Base-by-base conservation (phyloP, 2,329 filamentous ascomycete genomes). In the Trichoderma simmonsii region DNA sequence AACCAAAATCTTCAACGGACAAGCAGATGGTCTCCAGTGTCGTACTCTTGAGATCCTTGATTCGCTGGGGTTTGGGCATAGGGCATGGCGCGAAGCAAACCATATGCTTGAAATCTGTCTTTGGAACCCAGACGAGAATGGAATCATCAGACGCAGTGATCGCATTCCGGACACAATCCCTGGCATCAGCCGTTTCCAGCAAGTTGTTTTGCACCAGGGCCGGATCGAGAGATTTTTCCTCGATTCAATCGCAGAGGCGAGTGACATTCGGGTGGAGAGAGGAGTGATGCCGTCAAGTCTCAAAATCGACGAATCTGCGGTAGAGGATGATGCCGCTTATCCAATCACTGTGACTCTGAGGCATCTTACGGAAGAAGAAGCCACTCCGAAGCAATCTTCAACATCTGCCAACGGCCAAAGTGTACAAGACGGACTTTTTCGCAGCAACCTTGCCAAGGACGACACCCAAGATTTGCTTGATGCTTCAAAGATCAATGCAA, bases 181-280 rank as follows among this genome's bases (percentile, higher is more conserved):
- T 18, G 63, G 63, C 8, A 36, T 66, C 30, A 66, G 63, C 11
- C 63, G 48, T 9, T 56, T 56, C 5, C 63, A 56, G 15, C 63
- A 73, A 62, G 72, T 73, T 51, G 69, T 71, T 8, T 57, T 73
- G 21, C 64, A 72, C 57, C 72, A 73, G 51, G 72, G 72, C 11
- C 72, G 72, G 18, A 73, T 73, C 32, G 72, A 73, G 51, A 59
- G 72, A 24, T 72, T 73, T 36, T 65, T 73, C 26, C 62, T 64
- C 39, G 62, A 64, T 8, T 43, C 62, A 7, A 64, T 64, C 26
- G 39, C 62, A 24, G 62, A 64, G 62, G 39, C 62, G 14, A 64
- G 62, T 6, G 39, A 51, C 1, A 64, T 64, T 32, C 39, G 62
- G 12, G 62, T 64, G 32, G 39, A 64, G 62, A 28, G 62, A 24